A percentile compares a stretch with the other conserved stretches of the same genome.
These are phyloP conservation scores for Lactifluus volemus DNA, from an alignment of 768 basidiomycete species.

Conservation along the genomic window DNA sequence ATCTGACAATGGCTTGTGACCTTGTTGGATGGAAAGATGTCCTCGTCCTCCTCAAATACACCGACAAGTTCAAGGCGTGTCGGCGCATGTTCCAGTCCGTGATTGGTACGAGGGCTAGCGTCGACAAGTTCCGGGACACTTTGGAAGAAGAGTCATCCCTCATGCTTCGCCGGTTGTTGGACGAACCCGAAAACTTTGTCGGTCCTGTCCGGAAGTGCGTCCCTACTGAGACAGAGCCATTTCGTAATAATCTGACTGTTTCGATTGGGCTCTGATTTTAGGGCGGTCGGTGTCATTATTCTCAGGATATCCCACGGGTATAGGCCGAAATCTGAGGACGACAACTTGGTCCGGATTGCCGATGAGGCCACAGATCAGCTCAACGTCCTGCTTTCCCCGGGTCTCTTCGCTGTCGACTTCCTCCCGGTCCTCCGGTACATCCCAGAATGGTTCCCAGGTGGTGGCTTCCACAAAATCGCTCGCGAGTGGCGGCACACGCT, in stretches of 20 bases:
- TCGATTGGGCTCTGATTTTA: background rate
- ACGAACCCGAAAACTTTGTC: slow-evolving; percentile 16
- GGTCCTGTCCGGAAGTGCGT: slow-evolving; percentile 20
- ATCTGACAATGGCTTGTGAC: slow-evolving; percentile 20
- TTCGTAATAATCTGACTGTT: background rate
- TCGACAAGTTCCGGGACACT: slow-evolving; percentile 16
- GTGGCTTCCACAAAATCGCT: slow-evolving; percentile 21
- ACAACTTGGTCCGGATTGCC: slow-evolving; percentile 21
- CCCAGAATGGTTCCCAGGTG: slow-evolving; percentile 23
- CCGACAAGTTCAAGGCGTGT: slow-evolving; percentile 19
- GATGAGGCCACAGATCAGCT: slow-evolving; percentile 21
- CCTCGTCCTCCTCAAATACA: slow-evolving; percentile 21
- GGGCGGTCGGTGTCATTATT: slow-evolving; percentile 18
- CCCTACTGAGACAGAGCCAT: background rate
- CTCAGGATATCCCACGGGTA: slow-evolving; percentile 20
- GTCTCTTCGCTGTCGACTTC: slow-evolving; percentile 20
- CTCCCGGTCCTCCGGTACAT: slow-evolving; percentile 21
- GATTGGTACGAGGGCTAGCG: slow-evolving; percentile 16
- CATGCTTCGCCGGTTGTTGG: slow-evolving; percentile 14
- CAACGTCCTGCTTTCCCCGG: slow-evolving; percentile 9
- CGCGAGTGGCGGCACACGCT: slow-evolving; percentile 19
- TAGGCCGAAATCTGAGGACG: slow-evolving; percentile 11
- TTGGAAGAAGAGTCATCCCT: slow-evolving; percentile 17
- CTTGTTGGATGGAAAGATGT: slow-evolving; percentile 19
- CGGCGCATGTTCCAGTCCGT: slow-evolving; percentile 19